Evolutionary conservation across 2,329 filamentous ascomycete species (phyloP), one percentile per base, ranked within the genome.

Genomic region (Sodiomyces alkalinus): DNA sequence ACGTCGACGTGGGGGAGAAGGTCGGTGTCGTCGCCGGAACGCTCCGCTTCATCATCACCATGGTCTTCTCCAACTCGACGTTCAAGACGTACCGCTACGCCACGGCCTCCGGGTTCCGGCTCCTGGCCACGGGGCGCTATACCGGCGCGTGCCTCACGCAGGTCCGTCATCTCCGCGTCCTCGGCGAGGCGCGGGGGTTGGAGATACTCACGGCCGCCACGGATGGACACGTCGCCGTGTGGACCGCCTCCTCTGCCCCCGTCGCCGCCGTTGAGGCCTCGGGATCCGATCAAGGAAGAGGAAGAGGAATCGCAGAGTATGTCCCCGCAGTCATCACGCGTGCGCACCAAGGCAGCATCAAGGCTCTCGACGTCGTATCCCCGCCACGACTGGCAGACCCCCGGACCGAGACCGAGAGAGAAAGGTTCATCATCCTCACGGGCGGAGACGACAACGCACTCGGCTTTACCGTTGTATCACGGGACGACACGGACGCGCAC

Each of bases 401-500:
- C n/a, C n/a, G n/a, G 27, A 36, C 41, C 4, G 23, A 12, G 10
- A n/a, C 16, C n/a, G 26, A 28, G 20, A 33, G 17, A 41, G 39
- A n/a, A 38, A 51, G 28, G 40, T 56, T 39, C 39, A 35, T 80
- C 1, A 45, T 92, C 12, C 49, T 81, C 4, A 85, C 82, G 0
- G 83, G 81, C 16, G 85, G 90, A 14, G 90, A 98, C 42, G 90
- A 96, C 49, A 90, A 90, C 36, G 77, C 78, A 4, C 49, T 96
- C 0, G 75, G 68, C 1, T 43, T 81, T 8, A 67, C 65, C 15
- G 49, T 32, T 0, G 45, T 64, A 18, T 40, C 63, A 17, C 20
- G 20, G 7, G 10, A 7, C 11, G 15, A 5, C 6, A 16, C n/a
- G 3, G 21, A 17, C 39, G 20, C 31, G 27, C n/a, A 22, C 13